Conservation (phyloP, 1,284 basidiomycete species). For the Exobasidium cylindrosporum region DNA sequence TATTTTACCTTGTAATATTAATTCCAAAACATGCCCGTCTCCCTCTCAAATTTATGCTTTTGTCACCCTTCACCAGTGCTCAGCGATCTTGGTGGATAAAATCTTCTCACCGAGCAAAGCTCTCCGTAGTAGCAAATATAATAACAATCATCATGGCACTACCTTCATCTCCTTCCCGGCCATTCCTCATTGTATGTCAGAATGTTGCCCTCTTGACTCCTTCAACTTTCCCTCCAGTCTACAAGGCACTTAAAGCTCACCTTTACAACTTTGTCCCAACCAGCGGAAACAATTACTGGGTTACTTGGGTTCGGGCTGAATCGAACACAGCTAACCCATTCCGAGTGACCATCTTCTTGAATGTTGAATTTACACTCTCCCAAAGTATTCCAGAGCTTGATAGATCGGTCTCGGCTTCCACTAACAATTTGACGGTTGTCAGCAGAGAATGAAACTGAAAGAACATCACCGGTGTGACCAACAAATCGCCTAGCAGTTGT, state of each 20-base stretch:
- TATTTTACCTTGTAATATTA: too few relatives aligned
- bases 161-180: neutral
- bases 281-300: constrained; percentile 97
- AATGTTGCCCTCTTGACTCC: constrained; percentile 10
- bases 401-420: constrained; percentile 88
- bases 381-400: constrained; percentile 99
- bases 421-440: constrained; percentile 82
- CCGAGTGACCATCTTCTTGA: constrained; percentile 83
- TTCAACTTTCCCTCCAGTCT: constrained; percentile 15
- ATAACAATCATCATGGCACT: constrained; percentile 25
- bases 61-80: constrained; percentile 53
- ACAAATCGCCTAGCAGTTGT: constrained; percentile 70
- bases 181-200: neutral
- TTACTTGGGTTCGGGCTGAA: constrained; percentile 98
- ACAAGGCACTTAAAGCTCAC: constrained; percentile 59
- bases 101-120: constrained; percentile 65
- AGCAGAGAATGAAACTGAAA: constrained; percentile 63
- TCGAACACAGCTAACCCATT: constrained; percentile 93
- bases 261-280: constrained; percentile 99
- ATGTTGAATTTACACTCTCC: constrained; percentile 99
- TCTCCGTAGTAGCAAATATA: constrained; percentile 84
- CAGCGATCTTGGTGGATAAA: constrained; percentile 75
- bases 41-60: constrained; percentile 5
- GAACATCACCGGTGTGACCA: constrained; percentile 95
- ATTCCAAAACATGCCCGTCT: neutral